phyloP scores from a whole-genome alignment of 1,284 basidiomycete genomes.

The Caloboletus inedulis region DNA sequence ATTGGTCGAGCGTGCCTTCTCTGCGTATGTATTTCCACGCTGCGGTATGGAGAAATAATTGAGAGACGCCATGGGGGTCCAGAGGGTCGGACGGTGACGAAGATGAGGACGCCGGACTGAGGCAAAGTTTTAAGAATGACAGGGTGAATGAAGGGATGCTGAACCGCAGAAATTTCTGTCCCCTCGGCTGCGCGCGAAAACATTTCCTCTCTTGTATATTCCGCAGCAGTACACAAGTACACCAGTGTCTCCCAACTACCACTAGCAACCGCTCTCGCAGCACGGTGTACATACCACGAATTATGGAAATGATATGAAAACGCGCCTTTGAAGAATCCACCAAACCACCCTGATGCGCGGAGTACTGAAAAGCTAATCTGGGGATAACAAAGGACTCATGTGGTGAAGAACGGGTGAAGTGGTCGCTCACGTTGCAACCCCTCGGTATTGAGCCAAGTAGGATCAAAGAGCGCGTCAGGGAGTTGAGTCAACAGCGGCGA shows the following conservation, averaged over 20 bases:
- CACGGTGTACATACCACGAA: constrained; percentile 53
- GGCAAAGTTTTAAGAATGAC: constrained; percentile 12
- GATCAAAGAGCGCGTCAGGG: constrained; percentile 82
- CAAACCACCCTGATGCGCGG: constrained; percentile 61
- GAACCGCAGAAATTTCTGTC: constrained; percentile 18
- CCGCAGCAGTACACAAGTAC: no score
- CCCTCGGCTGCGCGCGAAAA: constrained; percentile 21
- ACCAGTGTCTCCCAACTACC: no score
- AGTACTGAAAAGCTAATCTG: constrained; percentile 57
- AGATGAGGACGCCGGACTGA: constrained; percentile 8
- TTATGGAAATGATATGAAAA: constrained; percentile 87
- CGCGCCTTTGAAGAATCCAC: constrained; percentile 84
- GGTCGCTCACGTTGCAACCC: constrained; percentile 76
- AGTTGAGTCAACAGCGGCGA: constrained; percentile 56
- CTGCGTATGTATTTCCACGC: constrained; percentile 44
- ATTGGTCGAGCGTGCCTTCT: constrained; percentile 44
- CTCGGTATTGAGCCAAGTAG: constrained; percentile 77
- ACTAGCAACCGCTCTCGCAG: no score
- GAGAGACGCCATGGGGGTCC: constrained; percentile 45
- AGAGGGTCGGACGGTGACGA: constrained; percentile 7
- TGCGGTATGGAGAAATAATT: constrained; percentile 44
- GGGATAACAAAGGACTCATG: constrained; percentile 51
- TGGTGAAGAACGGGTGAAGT: constrained; percentile 77
- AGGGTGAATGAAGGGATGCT: neutral
- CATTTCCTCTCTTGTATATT: constrained; percentile 25